Evolutionary conservation across 2,329 filamentous ascomycete genomes (phyloP).

Genomic region (Fusarium piperis): DNA sequence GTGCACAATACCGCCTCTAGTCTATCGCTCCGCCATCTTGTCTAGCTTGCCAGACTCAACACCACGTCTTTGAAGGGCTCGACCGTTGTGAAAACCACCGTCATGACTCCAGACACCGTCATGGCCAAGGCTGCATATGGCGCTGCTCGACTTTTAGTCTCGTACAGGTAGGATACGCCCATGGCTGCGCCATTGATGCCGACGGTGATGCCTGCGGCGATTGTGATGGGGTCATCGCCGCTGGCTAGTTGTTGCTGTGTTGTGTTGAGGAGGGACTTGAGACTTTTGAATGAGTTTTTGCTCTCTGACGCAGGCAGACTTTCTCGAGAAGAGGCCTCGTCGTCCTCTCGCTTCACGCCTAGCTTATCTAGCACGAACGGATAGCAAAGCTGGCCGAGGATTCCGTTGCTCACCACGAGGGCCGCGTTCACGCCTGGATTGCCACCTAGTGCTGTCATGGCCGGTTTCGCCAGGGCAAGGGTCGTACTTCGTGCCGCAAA

Average conservation of each 20-base stretch:
- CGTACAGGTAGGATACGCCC: constrained; percentile 67
- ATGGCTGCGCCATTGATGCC: constrained; percentile 69
- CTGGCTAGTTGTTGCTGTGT: constrained; percentile 19
- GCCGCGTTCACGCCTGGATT: constrained; percentile 59
- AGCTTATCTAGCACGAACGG: constrained; percentile 48
- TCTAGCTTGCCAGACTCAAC: constrained; percentile 45
- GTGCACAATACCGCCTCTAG: constrained; percentile 4
- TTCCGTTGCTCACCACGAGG: constrained; percentile 62
- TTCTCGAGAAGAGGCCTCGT: neutral
- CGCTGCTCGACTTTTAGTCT: constrained; percentile 61
- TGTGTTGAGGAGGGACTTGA: constrained; percentile 5
- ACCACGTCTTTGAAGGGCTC: constrained; percentile 56
- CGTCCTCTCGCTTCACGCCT: constrained; percentile 30
- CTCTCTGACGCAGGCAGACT: constrained; percentile 1
- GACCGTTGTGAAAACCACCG: constrained; percentile 63
- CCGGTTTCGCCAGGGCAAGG: constrained; percentile 59
- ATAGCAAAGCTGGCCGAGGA: constrained; percentile 54
- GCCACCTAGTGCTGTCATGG: constrained; percentile 55
- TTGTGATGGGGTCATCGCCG: constrained; percentile 48
- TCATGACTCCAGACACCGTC: constrained; percentile 66
- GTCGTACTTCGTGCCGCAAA: constrained; percentile 63
- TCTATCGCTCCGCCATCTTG: neutral
- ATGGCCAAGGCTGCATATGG: constrained; percentile 67
- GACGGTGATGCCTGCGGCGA: constrained; percentile 62
- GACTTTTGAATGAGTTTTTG: neutral